Evolutionary conservation across 495 filamentous ascomycete genomes (phyloP), one percentile per base, ranked within the genome.

Genomic region (Ascobolus immersus): DNA sequence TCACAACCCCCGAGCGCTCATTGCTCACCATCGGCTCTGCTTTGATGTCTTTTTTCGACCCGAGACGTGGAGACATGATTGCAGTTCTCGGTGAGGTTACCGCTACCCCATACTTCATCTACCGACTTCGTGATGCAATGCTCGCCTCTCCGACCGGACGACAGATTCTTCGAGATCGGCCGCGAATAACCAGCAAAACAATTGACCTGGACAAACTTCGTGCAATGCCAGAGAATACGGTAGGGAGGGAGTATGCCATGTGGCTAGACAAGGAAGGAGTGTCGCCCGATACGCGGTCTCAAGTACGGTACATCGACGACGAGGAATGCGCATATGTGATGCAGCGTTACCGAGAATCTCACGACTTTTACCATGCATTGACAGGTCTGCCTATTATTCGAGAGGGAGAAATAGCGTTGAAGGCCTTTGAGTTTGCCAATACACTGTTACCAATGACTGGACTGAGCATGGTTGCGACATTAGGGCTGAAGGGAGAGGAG

Each of bases 361-460:
- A 96, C 52, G 86, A 96, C 49, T 94, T 96, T 61, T 94, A 90
- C 59, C 86, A 96, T 54, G 86, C 89, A 0, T 57, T 96, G 21
- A 92, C 81, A 9, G 86, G 86, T 0, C 57, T 96, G 21, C 86
- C 89, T 0, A 65, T 80, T n/a, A 71, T 93, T 30, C 61, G 77
- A 2, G 89, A 96, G 55, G 86, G 89, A 13, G 89, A 94, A 57
- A 59, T 94, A 7, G 81, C 82, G 35, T 63, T 94, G 35, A 94
- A 94, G 58, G 78, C 81, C 4, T 86, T 94, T 41, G 84, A 94
- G 58, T 94, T 92, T 50, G 64, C 81, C 25, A 94, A 96, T 50
- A 92, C 79, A 5, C 46, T 89, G 28, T 54, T 96, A 28, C 86
- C 86, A 0, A 94, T 96, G 86, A 92, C 89, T 7, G 89, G 80